Evolutionary conservation across 805 yeast species (phyloP).

Genomic region (Saccharomycopsis fodiens): DNA sequence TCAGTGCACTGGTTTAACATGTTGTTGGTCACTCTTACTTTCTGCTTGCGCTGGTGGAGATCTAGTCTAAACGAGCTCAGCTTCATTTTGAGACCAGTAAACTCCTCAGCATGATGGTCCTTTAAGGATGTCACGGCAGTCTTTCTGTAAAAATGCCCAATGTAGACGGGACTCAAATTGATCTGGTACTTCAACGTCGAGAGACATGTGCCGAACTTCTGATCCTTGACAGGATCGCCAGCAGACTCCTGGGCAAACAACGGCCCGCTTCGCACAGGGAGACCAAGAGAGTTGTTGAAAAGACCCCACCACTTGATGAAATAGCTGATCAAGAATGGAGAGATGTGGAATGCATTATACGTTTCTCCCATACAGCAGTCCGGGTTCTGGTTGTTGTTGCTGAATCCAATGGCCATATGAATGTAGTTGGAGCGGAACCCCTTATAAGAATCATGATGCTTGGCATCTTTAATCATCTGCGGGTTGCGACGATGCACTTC

Average conservation of each 20-base stretch:
- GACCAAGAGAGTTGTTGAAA: constrained; percentile 65
- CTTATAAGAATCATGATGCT: constrained; percentile 49
- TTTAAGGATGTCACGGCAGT: constrained; percentile 37
- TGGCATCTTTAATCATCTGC: constrained; percentile 31
- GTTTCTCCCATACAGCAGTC: constrained; percentile 20
- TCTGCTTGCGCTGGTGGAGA: constrained; percentile 47
- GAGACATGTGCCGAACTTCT: constrained; percentile 61
- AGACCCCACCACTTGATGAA: constrained; percentile 78
- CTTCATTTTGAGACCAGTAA: constrained; percentile 60
- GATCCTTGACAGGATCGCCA: constrained; percentile 30
- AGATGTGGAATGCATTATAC: constrained; percentile 63
- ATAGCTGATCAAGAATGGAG: constrained; percentile 61
- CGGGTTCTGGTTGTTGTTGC: constrained; percentile 25
- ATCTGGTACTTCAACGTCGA: constrained; percentile 71
- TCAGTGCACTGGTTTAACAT: constrained; percentile 38
- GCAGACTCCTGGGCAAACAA: constrained; percentile 43
- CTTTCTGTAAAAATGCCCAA: constrained; percentile 65
- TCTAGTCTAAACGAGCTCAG: constrained; percentile 48
- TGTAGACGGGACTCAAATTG: constrained; percentile 54
- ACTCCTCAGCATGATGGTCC: constrained; percentile 32
- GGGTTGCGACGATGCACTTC: constrained; percentile 58
- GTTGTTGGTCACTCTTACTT: constrained; percentile 34
- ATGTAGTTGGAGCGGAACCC: constrained; percentile 58
- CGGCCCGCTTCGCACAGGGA: constrained; percentile 69
- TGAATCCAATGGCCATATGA: constrained; percentile 42